Base-by-base conservation (phyloP, 78 protist species). In the Isochrysis galbana region DNA sequence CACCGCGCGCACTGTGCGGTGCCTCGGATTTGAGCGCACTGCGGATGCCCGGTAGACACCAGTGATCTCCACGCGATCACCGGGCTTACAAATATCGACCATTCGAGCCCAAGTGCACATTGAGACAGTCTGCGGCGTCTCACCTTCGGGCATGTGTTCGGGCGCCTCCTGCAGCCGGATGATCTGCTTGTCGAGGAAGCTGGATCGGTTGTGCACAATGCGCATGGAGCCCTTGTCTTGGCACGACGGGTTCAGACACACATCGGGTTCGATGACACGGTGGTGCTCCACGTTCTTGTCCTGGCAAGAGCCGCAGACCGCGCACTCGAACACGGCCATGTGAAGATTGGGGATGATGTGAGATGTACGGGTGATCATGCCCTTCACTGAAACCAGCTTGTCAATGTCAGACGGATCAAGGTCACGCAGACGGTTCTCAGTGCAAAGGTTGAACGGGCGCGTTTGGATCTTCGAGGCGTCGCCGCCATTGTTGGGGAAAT, bases 1-100 rank as follows among this genome's bases (percentile, higher is more conserved):
- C 82, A 94, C 61, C n/a, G 96, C 44, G 77, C 94, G 82, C 44
- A 91, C 83, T 38, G 89, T 77, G 38, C 95, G 83, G 29, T 69
- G 91, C 41, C 48, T 23, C 32, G 93, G 44, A 70, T 93, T 90
- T 39, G 72, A 54, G 44, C 96, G 94, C 42, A 95, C 19, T 1
- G 97, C 90, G 29, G 7, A 5, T 2, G 98, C 97, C 0, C 98
- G 94, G 89, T 92, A 98, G 29, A 99, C 94, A 41, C 99, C 99
- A 14, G 99, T 97, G 32, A 99, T 94, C 47, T 96, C 97, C 25
- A 48, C 90, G 1, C 99, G 96, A 77, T 99, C 99, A 34, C 99
- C 99, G 0, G 99, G 99, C 51, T 88, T 96, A 2, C 92, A 94
- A 25, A 70, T 44, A 80, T 99, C 99, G 42, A 98, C 98, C 19